These are phyloP conservation scores for Melastoma candidum DNA, from an alignment of 441 rosid genomes.

Conservation along the genomic window DNA sequence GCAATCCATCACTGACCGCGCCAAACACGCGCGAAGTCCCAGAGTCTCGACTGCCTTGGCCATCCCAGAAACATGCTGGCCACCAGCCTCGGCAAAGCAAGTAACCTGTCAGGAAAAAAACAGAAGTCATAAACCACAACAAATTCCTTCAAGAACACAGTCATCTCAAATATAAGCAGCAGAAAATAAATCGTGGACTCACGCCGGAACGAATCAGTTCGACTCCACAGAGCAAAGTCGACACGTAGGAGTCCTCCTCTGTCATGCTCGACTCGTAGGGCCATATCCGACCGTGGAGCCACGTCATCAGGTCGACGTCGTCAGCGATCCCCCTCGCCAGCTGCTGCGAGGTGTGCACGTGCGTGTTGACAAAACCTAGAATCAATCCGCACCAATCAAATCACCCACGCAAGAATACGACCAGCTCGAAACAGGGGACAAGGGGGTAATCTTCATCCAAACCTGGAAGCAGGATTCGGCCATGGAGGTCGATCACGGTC, in stretches of 20 bases:
- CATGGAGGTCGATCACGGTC: constrained; percentile 36
- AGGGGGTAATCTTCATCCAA: no score
- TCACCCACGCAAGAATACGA: neutral
- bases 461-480: constrained; percentile 58
- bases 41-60: constrained; percentile 55
- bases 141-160: neutral
- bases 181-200: constrained; percentile 8
- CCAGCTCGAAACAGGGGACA: neutral
- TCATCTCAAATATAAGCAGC: neutral
- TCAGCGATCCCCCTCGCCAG: constrained; percentile 66
- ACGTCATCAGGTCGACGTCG: constrained; percentile 52
- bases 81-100: constrained; percentile 79
- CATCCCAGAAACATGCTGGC: constrained; percentile 61
- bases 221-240: constrained; percentile 57
- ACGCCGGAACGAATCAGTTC: constrained; percentile 67
- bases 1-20: constrained; percentile 49
- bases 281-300: constrained; percentile 64
- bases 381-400: neutral
- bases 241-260: constrained; percentile 50
- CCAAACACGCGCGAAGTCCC: constrained; percentile 61
- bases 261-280: constrained; percentile 68
- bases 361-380: constrained; percentile 56
- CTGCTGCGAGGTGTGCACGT: constrained; percentile 69
- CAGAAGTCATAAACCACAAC: neutral
- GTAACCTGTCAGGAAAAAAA: constrained; percentile 34